Percentiles rank a stretch among this genome's conserved stretches.
phyloP scores from a whole-genome alignment of 1,284 basidiomycete genomes.

The Cryptococcus neoformans region DNA sequence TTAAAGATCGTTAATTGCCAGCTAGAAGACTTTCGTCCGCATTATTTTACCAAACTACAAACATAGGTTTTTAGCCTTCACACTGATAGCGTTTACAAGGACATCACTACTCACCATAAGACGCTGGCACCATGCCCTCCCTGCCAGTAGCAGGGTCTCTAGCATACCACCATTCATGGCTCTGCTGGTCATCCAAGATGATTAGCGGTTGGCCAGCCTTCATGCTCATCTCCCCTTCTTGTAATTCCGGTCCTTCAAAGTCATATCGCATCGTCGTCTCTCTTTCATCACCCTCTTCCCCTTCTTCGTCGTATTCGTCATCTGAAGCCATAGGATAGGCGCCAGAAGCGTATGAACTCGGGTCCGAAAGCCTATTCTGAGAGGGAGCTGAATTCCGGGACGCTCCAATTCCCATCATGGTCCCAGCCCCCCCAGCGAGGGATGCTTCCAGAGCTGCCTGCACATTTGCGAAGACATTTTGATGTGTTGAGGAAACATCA shows the following conservation, averaged over 20 bases:
- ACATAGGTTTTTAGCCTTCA: too few relatives aligned
- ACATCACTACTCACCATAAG: constrained; percentile 55
- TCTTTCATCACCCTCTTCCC: constrained; percentile 51
- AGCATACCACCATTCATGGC: constrained; percentile 83
- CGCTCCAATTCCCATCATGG: constrained; percentile 37
- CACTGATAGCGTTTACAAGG: too few relatives aligned
- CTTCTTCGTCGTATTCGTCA: constrained; percentile 58
- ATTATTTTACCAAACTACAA: neutral
- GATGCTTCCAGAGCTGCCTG: constrained; percentile 65
- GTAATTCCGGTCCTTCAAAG: constrained; percentile 37
- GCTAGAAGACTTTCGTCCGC: neutral
- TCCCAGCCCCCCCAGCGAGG: constrained; percentile 38
- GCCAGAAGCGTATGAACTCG: constrained; percentile 33
- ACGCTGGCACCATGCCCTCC: constrained; percentile 83
- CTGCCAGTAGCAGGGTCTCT: constrained; percentile 69
- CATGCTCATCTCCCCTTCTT: constrained; percentile 45
- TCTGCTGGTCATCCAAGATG: constrained; percentile 41
- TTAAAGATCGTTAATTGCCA: constrained; percentile 1
- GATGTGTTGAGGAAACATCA: constrained; percentile 59
- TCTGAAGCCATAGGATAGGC: constrained; percentile 27
- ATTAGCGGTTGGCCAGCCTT: constrained; percentile 41
- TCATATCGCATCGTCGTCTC: constrained; percentile 47
- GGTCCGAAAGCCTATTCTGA: constrained; percentile 10
- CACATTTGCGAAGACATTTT: constrained; percentile 74
- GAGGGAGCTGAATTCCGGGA: constrained; percentile 36